Evolutionary conservation across 2,329 filamentous ascomycete species (phyloP), one percentile per base, ranked within the genome.

Genomic region (Penicillium sp.): DNA sequence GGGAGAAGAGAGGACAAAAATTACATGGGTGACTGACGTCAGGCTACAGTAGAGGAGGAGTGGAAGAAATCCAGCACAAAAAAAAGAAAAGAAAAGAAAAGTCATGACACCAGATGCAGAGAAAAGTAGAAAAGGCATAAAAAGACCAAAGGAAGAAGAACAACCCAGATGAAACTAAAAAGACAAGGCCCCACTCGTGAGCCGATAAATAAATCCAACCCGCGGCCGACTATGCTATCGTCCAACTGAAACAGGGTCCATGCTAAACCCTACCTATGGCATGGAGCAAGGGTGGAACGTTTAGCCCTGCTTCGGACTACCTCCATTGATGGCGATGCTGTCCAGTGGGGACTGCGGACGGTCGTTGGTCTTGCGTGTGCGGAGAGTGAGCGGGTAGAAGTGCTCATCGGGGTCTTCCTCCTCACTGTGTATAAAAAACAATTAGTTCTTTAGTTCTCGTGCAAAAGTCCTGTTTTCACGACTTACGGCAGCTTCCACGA

Each of bases 401-500:
- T 89, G 89, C 67, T 90, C 88, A 70, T 91, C 94, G 0, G 90
- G 87, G 68, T 98, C 95, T 81, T 98, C 95, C 75, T 97, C 93
- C 76, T 95, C 92, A 78, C 92, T 96, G 70, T 39, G 54, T 47
- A 70, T 80, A 69, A 1, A 43, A n/a, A 5, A 17, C 3, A 3
- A 11, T 54, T 28, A 54, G 43, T 39, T 14, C 22, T 37, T 37
- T 10, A 2, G 17, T n/a, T 37, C 39, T 5, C 17, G 20, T 38
- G 14, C 20, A 5, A 25, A 17, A 3, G 25, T 20, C 22, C 12
- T 28, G 17, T 7, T 28, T 11, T 20, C n/a, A 15, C 8, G 58
- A 92, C 93, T 90, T 85, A 98, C 90, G 94, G 95, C 60, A 98
- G 82, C 80, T 96, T 96, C 95, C 95, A 99, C 35, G 94, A 90